Conservation (phyloP, 2,329 filamentous ascomycete species). For the Ophiostoma perfectum region DNA sequence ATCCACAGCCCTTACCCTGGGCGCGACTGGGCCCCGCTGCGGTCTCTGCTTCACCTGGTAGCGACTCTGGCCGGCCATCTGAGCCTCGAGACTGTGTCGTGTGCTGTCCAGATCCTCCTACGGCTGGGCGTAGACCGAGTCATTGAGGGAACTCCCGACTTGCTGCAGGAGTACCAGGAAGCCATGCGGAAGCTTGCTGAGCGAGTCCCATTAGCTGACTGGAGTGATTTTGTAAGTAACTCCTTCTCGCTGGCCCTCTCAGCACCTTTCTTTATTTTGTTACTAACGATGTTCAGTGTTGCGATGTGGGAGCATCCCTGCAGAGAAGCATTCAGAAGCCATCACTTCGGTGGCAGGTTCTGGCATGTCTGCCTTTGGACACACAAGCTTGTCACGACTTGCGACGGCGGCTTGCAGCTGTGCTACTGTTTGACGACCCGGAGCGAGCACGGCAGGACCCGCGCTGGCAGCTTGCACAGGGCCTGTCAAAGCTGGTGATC, state of each 20-base stretch:
- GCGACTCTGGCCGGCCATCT: constrained; percentile 36
- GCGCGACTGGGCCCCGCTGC: constrained; percentile 44
- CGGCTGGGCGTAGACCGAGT: constrained; percentile 52
- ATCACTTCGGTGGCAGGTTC: constrained; percentile 51
- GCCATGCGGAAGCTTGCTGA: constrained; percentile 42
- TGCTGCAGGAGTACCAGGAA: constrained; percentile 39
- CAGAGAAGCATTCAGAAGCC: constrained; percentile 43
- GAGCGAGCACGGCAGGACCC: constrained; percentile 39
- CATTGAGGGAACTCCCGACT: constrained; percentile 40
- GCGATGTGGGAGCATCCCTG: constrained; percentile 44
- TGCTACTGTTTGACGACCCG: constrained; percentile 54
- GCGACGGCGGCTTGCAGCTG: constrained; percentile 60
- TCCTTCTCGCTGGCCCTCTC: background rate
- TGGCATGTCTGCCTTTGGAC: constrained; percentile 54
- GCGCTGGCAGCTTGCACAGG: constrained; percentile 37
- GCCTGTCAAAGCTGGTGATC: constrained; percentile 39
- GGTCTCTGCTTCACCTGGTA: constrained; percentile 42
- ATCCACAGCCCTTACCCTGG: constrained; percentile 27
- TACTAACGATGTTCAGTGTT: constrained; percentile 37
- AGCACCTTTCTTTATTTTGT: constrained; percentile 25
- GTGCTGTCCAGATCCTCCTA: constrained; percentile 45
- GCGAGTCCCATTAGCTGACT: constrained; percentile 37
- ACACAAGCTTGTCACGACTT: constrained; percentile 51
- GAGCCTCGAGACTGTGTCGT: constrained; percentile 33
- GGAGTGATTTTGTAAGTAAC: constrained; percentile 36